phyloP scores from a whole-genome alignment of 2,329 filamentous ascomycete genomes.

The Penicillium sp. region DNA sequence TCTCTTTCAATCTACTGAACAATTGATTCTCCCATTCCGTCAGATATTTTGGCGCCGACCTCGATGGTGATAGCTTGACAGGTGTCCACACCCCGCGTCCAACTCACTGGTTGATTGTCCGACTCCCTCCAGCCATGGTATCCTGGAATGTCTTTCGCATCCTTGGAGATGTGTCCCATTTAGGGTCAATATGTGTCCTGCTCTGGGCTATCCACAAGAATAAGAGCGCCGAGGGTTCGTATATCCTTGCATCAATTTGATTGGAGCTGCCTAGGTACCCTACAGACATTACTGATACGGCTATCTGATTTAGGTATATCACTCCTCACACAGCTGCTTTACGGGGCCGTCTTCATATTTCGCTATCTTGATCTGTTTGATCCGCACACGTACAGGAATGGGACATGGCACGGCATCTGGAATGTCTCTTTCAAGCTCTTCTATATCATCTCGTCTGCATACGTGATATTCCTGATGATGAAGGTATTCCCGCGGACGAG shows the following conservation, averaged over 20 bases:
- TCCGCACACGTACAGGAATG: slow-evolving; percentile 20
- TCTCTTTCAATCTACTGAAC: background rate
- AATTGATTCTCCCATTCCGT: background rate
- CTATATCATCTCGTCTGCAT: slow-evolving; percentile 79
- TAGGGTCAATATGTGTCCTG: slow-evolving; percentile 82
- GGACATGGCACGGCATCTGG: slow-evolving; percentile 13
- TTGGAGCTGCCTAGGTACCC: background rate
- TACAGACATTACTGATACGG: slow-evolving; percentile 5
- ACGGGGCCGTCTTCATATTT: slow-evolving; percentile 78
- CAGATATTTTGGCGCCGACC: background rate
- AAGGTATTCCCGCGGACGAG: slow-evolving; percentile 81
- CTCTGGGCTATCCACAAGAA: slow-evolving; percentile 89
- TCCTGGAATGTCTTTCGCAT: slow-evolving; percentile 62
- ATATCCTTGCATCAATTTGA: background rate
- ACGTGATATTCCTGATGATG: slow-evolving; percentile 86
- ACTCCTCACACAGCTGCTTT: slow-evolving; percentile 82
- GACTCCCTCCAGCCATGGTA: slow-evolving; percentile 15
- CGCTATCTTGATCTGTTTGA: slow-evolving; percentile 82
- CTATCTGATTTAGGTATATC: slow-evolving; percentile 65
- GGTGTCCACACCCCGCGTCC: slow-evolving; percentile 1
- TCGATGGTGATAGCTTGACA: slow-evolving; percentile 6
- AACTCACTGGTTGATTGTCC: background rate
- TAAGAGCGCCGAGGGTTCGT: slow-evolving; percentile 73
- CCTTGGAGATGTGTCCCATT: slow-evolving; percentile 79
- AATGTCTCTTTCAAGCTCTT: slow-evolving; percentile 76